A percentile compares a stretch with the other conserved stretches of the same genome.
These are phyloP conservation scores for Mycena leptocephala DNA, from an alignment of 768 basidiomycete species.

Conservation along the genomic window DNA sequence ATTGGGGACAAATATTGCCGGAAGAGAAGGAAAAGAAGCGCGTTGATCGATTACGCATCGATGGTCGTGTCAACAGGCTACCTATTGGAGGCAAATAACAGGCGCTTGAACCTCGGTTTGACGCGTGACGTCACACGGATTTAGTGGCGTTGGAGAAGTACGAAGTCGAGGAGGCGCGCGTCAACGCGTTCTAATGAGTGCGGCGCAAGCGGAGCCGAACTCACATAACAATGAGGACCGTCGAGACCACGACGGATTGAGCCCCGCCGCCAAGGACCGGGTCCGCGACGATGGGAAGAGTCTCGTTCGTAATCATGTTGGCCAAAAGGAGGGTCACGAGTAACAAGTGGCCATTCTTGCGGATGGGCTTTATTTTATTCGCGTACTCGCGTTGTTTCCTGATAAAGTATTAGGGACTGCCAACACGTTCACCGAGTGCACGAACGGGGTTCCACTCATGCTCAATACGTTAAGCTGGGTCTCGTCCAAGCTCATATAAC, in stretches of 20 bases:
- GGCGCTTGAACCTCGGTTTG: slow-evolving; percentile 12
- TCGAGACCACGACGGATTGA: slow-evolving; percentile 85
- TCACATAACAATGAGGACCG: slow-evolving; percentile 90
- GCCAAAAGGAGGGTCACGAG: slow-evolving; percentile 88
- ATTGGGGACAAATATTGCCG: not conserved
- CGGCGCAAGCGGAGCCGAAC: slow-evolving; percentile 48
- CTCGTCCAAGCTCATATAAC: slow-evolving; percentile 94
- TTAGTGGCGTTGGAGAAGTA: slow-evolving; percentile 15
- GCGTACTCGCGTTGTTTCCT: slow-evolving; percentile 88
- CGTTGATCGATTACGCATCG: slow-evolving; percentile 1
- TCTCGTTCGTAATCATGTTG: slow-evolving; percentile 77
- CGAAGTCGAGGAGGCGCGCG: slow-evolving; percentile 11
- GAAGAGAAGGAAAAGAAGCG: not conserved
- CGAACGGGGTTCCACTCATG: slow-evolving; percentile 88
- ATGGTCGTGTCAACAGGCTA: not conserved
- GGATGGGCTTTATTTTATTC: slow-evolving; percentile 89
- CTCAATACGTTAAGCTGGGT: slow-evolving; percentile 92
- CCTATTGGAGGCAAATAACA: not conserved
- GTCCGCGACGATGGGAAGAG: slow-evolving; percentile 88
- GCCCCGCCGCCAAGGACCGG: slow-evolving; percentile 86
- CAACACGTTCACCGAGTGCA: slow-evolving; percentile 18
- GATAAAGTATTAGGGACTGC: slow-evolving; percentile 18
- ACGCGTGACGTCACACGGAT: slow-evolving; percentile 52
- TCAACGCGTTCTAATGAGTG: slow-evolving; percentile 21
- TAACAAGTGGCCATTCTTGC: slow-evolving; percentile 86